Base-by-base conservation (phyloP, 139 green algal genomes). In the Ettlia oleoabundans region DNA sequence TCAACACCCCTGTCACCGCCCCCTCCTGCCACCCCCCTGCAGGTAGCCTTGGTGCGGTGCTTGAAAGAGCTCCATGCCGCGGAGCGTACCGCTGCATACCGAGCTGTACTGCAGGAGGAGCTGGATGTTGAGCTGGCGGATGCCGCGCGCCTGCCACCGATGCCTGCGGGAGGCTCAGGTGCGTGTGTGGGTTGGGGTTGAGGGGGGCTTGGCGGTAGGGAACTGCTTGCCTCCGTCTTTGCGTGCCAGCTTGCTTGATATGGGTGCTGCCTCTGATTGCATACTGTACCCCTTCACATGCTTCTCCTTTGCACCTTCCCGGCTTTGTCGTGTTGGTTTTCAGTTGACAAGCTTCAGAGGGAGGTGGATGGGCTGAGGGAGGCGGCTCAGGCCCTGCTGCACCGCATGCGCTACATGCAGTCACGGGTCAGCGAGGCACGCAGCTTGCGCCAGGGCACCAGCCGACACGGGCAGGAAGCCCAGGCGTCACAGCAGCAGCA, bases 401-500 rank as follows among this genome's bases (percentile, higher is more conserved):
- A 58, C 33, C 61, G 65, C 67, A 78, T 47, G 69, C 67, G 82
- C 13, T 86, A 69, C 78, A 83, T 86, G 65, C 21, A 75, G 21
- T 40, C 63, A 0, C 75, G 77, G 2, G 75, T 79, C n/a, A 65
- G 76, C 41, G 83, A 76, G 81, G 81, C 76, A 7, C 41, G 30
- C 1, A 35, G 74, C 21, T 63, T 53, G 24, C 32, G 42, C 21
- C 55, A 28, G 21, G 55, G 55, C 5, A 42, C 42, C 30, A 38
- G 37, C 37, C 15, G 66, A 38, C 22, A 19, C 8, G 2, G 41
- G 40, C n/a, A n/a, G n/a, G n/a, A n/a, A n/a, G n/a, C n/a, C 41
- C 37, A 55, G 41, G 7, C 26, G 5, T 0, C 15, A 24, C 40
- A 61, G 15, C 15, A 64, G 69, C 69, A 64, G 69, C 7, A 43